Evolutionary conservation across 2,329 filamentous ascomycete species (phyloP), one percentile per base, ranked within the genome.

Genomic region (Tolypocladium capitatum): DNA sequence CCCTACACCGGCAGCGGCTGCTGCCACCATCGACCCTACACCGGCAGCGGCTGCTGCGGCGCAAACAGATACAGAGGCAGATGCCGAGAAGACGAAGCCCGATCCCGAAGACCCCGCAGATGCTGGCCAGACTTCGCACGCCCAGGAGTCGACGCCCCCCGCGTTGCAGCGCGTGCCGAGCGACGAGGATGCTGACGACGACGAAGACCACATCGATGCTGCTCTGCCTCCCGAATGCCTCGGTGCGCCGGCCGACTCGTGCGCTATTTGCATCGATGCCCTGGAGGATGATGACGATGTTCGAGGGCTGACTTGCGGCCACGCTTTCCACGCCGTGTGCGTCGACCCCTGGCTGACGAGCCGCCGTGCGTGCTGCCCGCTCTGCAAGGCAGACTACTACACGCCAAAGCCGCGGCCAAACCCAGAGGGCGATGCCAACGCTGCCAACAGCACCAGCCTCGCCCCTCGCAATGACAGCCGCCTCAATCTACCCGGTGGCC

Each of bases 361-460:
- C 60, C 81, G 92, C 53, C 83, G 91, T 55, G 92, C 92, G 27
- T 97, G 91, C 71, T 98, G 92, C 63, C 92, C 92, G 6, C 81
- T 98, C 7, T 98, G 92, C 74, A 98, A 98, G 69, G 87, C 91
- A 36, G 92, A 98, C 62, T 98, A 97, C 65, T 97, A 94, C 64
- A 83, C 88, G 3, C 91, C 92, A 0, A 97, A 97, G 68, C 87
- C 89, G 45, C 84, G 88, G 16, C 73, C 85, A 3, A 61, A 64
- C 10, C 64, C 69, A 11, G 64, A 68, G 14, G 48, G 46, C 16
- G 52, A 55, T 27, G 45, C 45, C 28, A 48, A 41, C 30, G 32
- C 45, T 10, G 24, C 49, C 21, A 55, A 56, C 42, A 56, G 51
- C 13, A 48, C 50, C 9, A 58, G 51, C 34, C 57, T 65, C 27